phyloP scores from a whole-genome alignment of 345 rosid genomes.

The Melastoma malabathricum region DNA sequence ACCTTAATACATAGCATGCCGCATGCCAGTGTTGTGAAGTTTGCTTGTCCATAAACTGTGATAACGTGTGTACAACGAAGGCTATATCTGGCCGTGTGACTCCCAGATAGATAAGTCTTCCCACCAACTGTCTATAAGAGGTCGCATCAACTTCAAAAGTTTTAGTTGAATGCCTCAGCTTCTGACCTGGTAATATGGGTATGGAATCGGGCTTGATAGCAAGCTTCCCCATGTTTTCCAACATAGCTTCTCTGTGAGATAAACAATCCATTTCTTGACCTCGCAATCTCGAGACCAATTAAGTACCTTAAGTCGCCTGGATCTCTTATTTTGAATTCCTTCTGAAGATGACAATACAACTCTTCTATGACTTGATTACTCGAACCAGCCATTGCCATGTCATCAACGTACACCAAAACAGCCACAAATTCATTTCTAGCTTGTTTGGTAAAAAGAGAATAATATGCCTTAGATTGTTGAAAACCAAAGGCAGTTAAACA shows the following conservation, averaged over 20 bases:
- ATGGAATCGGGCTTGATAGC: not conserved
- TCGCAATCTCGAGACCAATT: not conserved
- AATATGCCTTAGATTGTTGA: not conserved
- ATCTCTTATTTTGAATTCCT: not conserved
- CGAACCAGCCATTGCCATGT: not conserved
- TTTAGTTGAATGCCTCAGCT: not conserved
- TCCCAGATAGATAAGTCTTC: not conserved
- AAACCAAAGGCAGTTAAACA: not conserved
- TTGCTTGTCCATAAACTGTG: conserved; percentile 3
- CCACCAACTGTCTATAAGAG: not conserved
- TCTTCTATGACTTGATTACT: not conserved
- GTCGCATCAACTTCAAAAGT: not conserved
- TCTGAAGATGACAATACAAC: not conserved
- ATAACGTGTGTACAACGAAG: not conserved
- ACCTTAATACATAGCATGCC: not conserved
- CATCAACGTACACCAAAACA: not conserved
- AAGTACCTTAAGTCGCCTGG: not conserved
- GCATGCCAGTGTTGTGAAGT: not conserved
- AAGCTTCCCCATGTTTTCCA: not conserved
- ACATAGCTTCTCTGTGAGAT: not conserved
- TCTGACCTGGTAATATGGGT: not conserved
- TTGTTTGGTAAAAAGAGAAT: not conserved
- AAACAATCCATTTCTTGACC: not conserved
- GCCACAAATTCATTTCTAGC: not conserved
- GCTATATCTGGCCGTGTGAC: not conserved